These are phyloP conservation scores for Trichoderma parareesei DNA, from an alignment of 495 filamentous ascomycete genomes.

Conservation along the genomic window DNA sequence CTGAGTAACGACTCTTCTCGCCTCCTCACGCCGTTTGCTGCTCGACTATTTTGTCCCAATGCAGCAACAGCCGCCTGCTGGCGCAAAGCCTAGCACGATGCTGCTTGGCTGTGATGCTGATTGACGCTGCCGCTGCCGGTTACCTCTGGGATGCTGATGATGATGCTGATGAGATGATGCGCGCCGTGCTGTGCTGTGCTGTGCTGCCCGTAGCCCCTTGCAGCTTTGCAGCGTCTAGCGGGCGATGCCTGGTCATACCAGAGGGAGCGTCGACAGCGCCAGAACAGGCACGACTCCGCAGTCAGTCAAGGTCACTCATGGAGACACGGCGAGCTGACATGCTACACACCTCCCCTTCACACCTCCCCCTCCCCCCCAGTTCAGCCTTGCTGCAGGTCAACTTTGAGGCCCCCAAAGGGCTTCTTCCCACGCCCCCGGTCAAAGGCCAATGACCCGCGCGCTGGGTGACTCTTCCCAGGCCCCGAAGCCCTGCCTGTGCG, in stretches of 20 bases:
- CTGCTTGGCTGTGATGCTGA: not conserved
- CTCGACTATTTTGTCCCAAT: conserved; percentile 3
- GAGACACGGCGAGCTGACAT: not conserved
- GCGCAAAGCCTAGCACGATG: not conserved
- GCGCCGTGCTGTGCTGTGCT: no score
- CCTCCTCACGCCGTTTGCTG: not conserved
- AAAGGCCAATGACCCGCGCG: not conserved
- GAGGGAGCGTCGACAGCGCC: not conserved
- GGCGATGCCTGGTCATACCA: not conserved
- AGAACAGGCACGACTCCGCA: not conserved
- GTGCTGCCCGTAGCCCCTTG: not conserved
- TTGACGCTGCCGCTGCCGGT: not conserved
- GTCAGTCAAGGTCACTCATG: no score
- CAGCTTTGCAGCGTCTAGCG: not conserved
- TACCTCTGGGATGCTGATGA: not conserved
- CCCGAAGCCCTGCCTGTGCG: conserved; percentile 1
- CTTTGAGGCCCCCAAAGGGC: conserved; percentile 3
- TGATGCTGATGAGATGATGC: conserved; percentile 4
- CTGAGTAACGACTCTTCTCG: not conserved
- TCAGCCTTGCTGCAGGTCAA: conserved; percentile 10
- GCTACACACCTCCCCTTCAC: not conserved
- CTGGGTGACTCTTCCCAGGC: conserved; percentile 7
- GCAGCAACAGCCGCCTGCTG: not conserved
- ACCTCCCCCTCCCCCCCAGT: not conserved
- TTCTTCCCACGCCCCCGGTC: conserved; percentile 1